Base-by-base conservation (phyloP, 306 rosid species). In the Inga leiocalycina region DNA sequence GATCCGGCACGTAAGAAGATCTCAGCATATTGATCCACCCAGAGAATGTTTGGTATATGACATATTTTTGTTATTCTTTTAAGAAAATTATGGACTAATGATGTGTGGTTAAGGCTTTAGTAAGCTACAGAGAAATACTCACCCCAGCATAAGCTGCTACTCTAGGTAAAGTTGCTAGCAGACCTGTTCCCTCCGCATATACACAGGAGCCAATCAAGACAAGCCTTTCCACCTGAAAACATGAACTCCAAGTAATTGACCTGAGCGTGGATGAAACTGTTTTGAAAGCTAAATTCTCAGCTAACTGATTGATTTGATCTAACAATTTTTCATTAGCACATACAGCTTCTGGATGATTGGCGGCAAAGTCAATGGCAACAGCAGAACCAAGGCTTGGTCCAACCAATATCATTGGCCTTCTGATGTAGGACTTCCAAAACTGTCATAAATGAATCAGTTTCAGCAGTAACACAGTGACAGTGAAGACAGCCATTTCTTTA, bases 361-460 rank as follows among this genome's bases (percentile, higher is more conserved):
- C 89, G 0, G 94, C 89, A 85, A 94, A 94, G 87, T 94, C 98
- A 45, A 94, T 91, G 79, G 97, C 97, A 71, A 92, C 90, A 64
- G 98, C 97, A 83, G 98, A 91, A 71, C 97, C 98, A 64, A 94
- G 97, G 91, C 97, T 92, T 76, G 97, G 94, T 81, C 98, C 97
- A 66, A 94, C 92, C 82, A 94, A 76, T 83, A 92, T 84, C 93
- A 94, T 92, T n/a, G 90, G 84, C 86, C 65, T 94, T 81, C 82
- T 83, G 51, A 94, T 91, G 87, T 88, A 81, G 52, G 91, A 90
- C 76, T 88, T 86, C 98, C 97, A 94, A 83, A 94, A 89, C 97
- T 94, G 90, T 46, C 76, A 84, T 66, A 82, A n/a, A 83, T 5
- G 76, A 69, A 65, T 27, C 74, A 51, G 71, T 75, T 49, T 73